Evolutionary conservation across 148 eudicot genomes (phyloP).

Genomic region (Drosera capensis): DNA sequence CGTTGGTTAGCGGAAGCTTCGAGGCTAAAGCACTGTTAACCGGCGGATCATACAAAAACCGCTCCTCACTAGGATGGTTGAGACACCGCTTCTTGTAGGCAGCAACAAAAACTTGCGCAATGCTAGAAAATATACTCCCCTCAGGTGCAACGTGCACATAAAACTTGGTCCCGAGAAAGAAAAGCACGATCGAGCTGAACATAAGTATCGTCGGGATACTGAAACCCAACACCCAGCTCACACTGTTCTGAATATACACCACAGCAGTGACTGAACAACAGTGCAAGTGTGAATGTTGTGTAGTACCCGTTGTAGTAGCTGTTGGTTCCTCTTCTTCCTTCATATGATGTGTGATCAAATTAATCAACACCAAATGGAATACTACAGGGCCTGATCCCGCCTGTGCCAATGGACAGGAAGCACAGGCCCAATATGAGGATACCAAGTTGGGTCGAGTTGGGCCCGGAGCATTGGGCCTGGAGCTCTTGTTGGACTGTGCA

Average conservation of each 20-base stretch:
- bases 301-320: constrained; percentile 84
- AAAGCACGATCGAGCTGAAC: constrained; percentile 37
- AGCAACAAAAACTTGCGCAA: constrained; percentile 41
- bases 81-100: constrained; percentile 35
- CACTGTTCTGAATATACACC: constrained; percentile 51
- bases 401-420: constrained; percentile 29
- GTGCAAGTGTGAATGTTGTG: constrained; percentile 38
- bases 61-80: constrained; percentile 15
- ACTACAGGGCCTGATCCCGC: constrained; percentile 32
- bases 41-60: constrained; percentile 36
- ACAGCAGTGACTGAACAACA: constrained; percentile 41
- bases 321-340: constrained; percentile 46
- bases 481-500: constrained; percentile 16
- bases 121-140: constrained; percentile 48
- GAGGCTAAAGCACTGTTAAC: constrained; percentile 10
- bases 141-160: constrained; percentile 43
- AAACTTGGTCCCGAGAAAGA: constrained; percentile 34
- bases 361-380: constrained; percentile 71
- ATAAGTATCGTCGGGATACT: constrained; percentile 49
- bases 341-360: constrained; percentile 47
- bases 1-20: constrained; percentile 37
- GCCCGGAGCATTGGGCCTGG: constrained; percentile 23
- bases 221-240: constrained; percentile 61
- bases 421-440: constrained; percentile 25
- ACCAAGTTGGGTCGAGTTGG: constrained; percentile 29